phyloP scores from a whole-genome alignment of 1,284 basidiomycete species.

The Tylopilus sp. region DNA sequence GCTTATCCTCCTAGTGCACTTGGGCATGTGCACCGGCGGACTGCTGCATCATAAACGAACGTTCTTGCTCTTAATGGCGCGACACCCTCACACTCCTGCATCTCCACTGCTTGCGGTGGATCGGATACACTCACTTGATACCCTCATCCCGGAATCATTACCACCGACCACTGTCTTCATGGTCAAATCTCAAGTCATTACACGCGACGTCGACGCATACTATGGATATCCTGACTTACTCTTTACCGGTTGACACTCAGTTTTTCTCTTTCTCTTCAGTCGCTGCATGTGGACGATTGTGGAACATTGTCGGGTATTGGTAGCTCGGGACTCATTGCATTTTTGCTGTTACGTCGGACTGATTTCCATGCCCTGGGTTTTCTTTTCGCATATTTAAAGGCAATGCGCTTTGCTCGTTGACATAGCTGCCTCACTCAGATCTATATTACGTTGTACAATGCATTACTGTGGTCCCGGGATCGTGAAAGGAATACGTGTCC shows the following conservation, averaged over 20 bases:
- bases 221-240: constrained; percentile 30
- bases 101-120: constrained; percentile 10
- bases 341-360: constrained; percentile 18
- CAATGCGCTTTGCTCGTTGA: constrained; percentile 12
- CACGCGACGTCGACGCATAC: constrained; percentile 14
- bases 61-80: background rate
- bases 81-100: constrained; percentile 7
- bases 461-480: constrained; percentile 16
- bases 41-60: constrained; percentile 23
- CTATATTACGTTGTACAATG: constrained; percentile 29
- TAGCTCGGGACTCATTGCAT: constrained; percentile 9
- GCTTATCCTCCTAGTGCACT: constrained; percentile 15
- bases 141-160: constrained; percentile 20
- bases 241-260: constrained; percentile 2
- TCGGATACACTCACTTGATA: constrained; percentile 33
- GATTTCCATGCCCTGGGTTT: constrained; percentile 9
- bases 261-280: constrained; percentile 8
- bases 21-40: constrained; percentile 18
- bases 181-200: constrained; percentile 16
- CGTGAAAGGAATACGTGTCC: background rate
- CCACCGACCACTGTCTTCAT: constrained; percentile 13
- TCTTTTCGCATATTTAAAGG: constrained; percentile 11
- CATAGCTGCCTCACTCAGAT: constrained; percentile 14
- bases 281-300: constrained; percentile 20
- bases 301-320: constrained; percentile 12